These are phyloP conservation scores for Akanthomyces lecanii DNA, from an alignment of 2,329 filamentous ascomycete species.

Conservation along the genomic window DNA sequence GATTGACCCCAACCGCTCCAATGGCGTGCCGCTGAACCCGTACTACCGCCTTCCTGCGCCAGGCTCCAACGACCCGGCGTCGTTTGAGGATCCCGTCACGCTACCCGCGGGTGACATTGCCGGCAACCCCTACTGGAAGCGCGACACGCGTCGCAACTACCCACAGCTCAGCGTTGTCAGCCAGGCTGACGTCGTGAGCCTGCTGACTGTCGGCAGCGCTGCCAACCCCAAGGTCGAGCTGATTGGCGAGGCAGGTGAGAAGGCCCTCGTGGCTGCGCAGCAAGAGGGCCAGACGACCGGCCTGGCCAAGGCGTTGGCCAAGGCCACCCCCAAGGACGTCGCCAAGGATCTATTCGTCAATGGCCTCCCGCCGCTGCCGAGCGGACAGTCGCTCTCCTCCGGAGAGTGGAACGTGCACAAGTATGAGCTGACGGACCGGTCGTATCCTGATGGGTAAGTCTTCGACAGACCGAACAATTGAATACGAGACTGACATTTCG, in stretches of 20 bases:
- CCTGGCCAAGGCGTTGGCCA: slow-evolving; percentile 68
- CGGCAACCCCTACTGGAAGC: slow-evolving; percentile 68
- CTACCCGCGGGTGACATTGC: slow-evolving; percentile 49
- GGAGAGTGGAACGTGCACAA: slow-evolving; percentile 63
- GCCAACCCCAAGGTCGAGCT: slow-evolving; percentile 77
- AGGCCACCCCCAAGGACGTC: slow-evolving; percentile 48
- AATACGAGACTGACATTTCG: slow-evolving; percentile 21
- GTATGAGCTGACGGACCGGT: slow-evolving; percentile 60
- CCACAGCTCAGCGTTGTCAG: slow-evolving; percentile 73
- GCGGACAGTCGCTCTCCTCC: slow-evolving; percentile 55
- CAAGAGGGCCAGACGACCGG: slow-evolving; percentile 69
- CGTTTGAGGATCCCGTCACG: slow-evolving; percentile 48
- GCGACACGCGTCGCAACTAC: slow-evolving; percentile 79
- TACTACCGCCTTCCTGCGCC: slow-evolving; percentile 80
- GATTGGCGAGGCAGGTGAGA: slow-evolving; percentile 56
- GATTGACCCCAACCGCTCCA: slow-evolving; percentile 83
- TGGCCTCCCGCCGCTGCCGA: slow-evolving; percentile 83
- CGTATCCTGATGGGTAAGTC: slow-evolving; percentile 67
- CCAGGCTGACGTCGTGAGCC: slow-evolving; percentile 79
- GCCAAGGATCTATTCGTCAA: slow-evolving; percentile 62
- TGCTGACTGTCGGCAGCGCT: slow-evolving; percentile 81
- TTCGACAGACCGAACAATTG: background rate
- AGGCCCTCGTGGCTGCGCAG: slow-evolving; percentile 70
- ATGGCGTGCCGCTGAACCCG: slow-evolving; percentile 87
- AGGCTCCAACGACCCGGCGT: slow-evolving; percentile 37